A percentile compares a stretch with the other conserved stretches of the same genome.
These are phyloP conservation scores for Erysimum cheiranthoides DNA, from an alignment of 345 rosid genomes.

Conservation along the genomic window DNA sequence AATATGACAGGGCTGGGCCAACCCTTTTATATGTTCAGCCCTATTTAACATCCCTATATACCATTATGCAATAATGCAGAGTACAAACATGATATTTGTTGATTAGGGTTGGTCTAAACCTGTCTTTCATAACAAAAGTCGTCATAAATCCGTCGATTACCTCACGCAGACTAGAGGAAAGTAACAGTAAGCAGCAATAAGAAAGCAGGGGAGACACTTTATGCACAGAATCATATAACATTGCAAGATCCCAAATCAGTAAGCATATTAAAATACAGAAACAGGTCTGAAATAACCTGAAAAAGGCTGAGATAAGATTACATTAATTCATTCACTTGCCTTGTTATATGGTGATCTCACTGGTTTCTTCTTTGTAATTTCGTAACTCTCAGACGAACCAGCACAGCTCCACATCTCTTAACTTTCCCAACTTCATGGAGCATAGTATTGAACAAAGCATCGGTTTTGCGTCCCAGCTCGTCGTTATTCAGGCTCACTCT, in stretches of 20 bases:
- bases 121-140: background rate
- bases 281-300: background rate
- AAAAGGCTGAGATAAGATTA: constrained; percentile 1
- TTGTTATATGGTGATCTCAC: constrained; percentile 9
- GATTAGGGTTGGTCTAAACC: background rate
- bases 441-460: background rate
- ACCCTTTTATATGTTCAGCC: too few species aligned
- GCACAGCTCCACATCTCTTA: background rate
- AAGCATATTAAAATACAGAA: constrained; percentile 18
- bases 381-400: constrained; percentile 21
- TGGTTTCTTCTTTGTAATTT: constrained; percentile 22
- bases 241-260: constrained; percentile 16
- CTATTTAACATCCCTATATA: too few species aligned
- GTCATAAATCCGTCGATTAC: background rate
- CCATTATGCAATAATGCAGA: too few species aligned
- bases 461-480: constrained; percentile 9
- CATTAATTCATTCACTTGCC: constrained; percentile 6
- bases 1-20: too few species aligned
- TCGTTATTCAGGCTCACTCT: background rate
- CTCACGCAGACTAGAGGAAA: background rate
- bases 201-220: background rate
- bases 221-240: background rate
- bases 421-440: background rate
- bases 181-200: background rate
- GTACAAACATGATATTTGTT: background rate